A percentile compares a stretch with the other conserved stretches of the same genome.
Evolutionary conservation across 148 eudicot species (phyloP).

Genomic region (Amaranthus palmeri): DNA sequence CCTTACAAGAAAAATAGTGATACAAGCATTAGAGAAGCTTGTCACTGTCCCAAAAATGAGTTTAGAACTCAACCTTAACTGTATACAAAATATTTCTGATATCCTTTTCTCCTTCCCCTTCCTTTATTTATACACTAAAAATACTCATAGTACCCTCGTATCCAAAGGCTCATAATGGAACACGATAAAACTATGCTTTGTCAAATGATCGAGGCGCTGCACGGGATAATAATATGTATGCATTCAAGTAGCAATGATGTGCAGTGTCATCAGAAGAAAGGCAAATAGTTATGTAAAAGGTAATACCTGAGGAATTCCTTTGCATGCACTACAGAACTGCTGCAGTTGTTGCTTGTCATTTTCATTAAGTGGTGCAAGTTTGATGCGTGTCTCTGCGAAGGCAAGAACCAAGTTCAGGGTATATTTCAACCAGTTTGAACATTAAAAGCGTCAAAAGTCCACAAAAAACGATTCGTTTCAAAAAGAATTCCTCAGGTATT

Average conservation of each 20-base stretch:
- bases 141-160: too few species aligned
- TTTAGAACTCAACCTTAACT: too few species aligned
- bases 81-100: too few species aligned
- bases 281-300: background rate
- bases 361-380: slow-evolving; percentile 55
- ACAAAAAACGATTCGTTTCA: background rate
- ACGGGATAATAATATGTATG: background rate
- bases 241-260: background rate
- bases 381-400: slow-evolving; percentile 59
- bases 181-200: background rate
- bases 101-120: too few species aligned
- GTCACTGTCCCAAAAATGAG: too few species aligned
- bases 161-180: too few species aligned
- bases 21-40: too few species aligned
- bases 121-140: too few species aligned
- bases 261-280: background rate
- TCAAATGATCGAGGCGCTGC: background rate
- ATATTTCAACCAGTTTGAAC: slow-evolving; percentile 12
- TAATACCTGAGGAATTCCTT: slow-evolving; percentile 95
- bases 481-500: background rate
- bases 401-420: slow-evolving; percentile 10
- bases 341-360: slow-evolving; percentile 63
- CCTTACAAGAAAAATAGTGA: too few species aligned
- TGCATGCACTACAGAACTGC: slow-evolving; percentile 87
- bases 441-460: background rate